Percentiles rank a stretch among this genome's conserved stretches.
phyloP scores from a whole-genome alignment of 2,329 filamentous ascomycete genomes.

The Cucurbitaria berberidis region DNA sequence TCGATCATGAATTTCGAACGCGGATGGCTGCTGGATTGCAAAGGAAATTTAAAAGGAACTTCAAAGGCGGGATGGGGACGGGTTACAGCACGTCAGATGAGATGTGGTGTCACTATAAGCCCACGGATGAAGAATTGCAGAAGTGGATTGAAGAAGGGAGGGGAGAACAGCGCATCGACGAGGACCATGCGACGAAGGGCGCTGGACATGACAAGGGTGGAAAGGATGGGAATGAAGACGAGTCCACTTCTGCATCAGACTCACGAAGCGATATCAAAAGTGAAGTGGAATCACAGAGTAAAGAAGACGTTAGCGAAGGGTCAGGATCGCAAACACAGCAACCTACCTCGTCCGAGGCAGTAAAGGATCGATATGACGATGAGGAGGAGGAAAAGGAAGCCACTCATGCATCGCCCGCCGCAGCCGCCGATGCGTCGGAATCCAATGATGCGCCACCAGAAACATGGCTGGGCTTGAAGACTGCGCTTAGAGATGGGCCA shows the following conservation, averaged over 20 bases:
- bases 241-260: not conserved
- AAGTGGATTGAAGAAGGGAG: slow-evolving; percentile 32
- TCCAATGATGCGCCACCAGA: slow-evolving; percentile 11
- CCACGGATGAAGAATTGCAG: slow-evolving; percentile 32
- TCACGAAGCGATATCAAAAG: slow-evolving; percentile 6
- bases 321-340: not conserved
- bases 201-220: not conserved
- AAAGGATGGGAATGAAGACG: slow-evolving; percentile 2
- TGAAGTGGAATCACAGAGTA: slow-evolving; percentile 8
- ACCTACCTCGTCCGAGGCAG: slow-evolving; percentile 2
- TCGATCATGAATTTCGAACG: slow-evolving; percentile 63
- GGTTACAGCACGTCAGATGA: slow-evolving; percentile 53
- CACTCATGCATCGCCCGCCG: slow-evolving; percentile 4
- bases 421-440: slow-evolving; percentile 1
- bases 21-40: slow-evolving; percentile 56
- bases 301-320: not conserved
- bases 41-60: slow-evolving; percentile 42
- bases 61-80: slow-evolving; percentile 44
- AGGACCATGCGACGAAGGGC: slow-evolving; percentile 15
- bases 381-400: not conserved
- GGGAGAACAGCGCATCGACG: slow-evolving; percentile 28
- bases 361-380: slow-evolving; percentile 10
- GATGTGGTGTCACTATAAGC: slow-evolving; percentile 60
- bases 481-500: slow-evolving; percentile 14
- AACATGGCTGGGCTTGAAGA: slow-evolving; percentile 17